A percentile compares a stretch with the other conserved stretches of the same genome.
Conservation (phyloP, 106 monocot species). For the Dendrobium catenatum region DNA sequence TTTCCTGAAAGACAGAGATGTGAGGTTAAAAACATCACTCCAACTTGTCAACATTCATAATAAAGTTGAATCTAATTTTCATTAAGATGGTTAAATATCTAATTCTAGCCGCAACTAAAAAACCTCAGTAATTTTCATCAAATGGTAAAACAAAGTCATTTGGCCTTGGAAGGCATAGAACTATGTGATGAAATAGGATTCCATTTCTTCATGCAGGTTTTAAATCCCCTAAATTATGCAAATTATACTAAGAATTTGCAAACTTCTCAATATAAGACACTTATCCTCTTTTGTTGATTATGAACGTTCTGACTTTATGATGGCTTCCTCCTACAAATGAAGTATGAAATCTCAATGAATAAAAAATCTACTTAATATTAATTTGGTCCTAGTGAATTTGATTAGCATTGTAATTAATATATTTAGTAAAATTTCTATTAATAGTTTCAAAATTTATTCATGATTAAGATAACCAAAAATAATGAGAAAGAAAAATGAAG, state of each 20-base stretch:
- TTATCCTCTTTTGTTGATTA: background rate
- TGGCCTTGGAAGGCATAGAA: background rate
- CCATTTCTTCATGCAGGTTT: background rate
- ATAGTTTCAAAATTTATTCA: too few species aligned
- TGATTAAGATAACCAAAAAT: too few species aligned
- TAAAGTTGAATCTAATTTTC: background rate
- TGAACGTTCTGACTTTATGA: background rate
- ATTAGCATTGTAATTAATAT: too few species aligned
- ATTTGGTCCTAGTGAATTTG: too few species aligned
- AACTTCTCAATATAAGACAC: background rate
- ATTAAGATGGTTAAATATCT: background rate
- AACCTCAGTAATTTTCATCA: background rate
- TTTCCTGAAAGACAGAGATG: slow-evolving; percentile 61
- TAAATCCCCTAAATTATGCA: background rate
- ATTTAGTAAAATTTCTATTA: too few species aligned
- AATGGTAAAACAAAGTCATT: background rate
- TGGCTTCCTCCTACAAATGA: background rate
- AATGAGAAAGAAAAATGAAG: too few species aligned
- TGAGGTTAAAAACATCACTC: background rate
- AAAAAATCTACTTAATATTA: too few species aligned
- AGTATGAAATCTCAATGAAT: background rate
- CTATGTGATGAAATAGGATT: background rate
- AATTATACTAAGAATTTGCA: background rate
- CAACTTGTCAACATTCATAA: background rate
- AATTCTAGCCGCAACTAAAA: background rate